Conservation (phyloP, 2,329 filamentous ascomycete species). For the Aspergillus spinulosporus region DNA sequence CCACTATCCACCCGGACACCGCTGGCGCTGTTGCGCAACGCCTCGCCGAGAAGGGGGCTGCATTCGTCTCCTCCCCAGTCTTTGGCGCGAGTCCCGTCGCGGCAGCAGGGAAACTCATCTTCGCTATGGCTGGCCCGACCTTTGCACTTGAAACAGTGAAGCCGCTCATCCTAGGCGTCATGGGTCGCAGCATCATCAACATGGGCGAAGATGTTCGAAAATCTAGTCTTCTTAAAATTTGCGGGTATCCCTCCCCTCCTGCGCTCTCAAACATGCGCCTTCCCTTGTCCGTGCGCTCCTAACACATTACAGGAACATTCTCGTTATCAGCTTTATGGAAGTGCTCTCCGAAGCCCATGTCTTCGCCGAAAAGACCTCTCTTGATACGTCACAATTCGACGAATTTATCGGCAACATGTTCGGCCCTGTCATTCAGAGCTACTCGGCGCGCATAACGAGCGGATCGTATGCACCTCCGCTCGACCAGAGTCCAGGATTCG, state of each 20-base stretch:
- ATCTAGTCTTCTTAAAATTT: constrained; percentile 50
- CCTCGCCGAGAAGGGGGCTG: constrained; percentile 32
- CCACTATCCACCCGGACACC: constrained; percentile 52
- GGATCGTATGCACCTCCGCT: constrained; percentile 22
- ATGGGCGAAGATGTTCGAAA: constrained; percentile 48
- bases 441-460: constrained; percentile 22
- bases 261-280: too few species aligned
- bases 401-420: constrained; percentile 33
- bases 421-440: constrained; percentile 20
- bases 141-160: constrained; percentile 36
- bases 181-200: constrained; percentile 36
- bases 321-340: constrained; percentile 53
- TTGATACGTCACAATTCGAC: constrained; percentile 46
- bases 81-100: constrained; percentile 56
- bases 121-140: constrained; percentile 47
- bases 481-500: constrained; percentile 18
- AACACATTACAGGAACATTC: constrained; percentile 43
- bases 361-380: constrained; percentile 49
- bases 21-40: constrained; percentile 32
- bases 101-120: constrained; percentile 48
- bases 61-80: constrained; percentile 50
- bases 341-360: constrained; percentile 53
- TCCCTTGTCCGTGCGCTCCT: not conserved
- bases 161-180: constrained; percentile 44
- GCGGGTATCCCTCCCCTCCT: constrained; percentile 33